Conservation (phyloP, 805 yeast species). For the Millerago galiae region DNA sequence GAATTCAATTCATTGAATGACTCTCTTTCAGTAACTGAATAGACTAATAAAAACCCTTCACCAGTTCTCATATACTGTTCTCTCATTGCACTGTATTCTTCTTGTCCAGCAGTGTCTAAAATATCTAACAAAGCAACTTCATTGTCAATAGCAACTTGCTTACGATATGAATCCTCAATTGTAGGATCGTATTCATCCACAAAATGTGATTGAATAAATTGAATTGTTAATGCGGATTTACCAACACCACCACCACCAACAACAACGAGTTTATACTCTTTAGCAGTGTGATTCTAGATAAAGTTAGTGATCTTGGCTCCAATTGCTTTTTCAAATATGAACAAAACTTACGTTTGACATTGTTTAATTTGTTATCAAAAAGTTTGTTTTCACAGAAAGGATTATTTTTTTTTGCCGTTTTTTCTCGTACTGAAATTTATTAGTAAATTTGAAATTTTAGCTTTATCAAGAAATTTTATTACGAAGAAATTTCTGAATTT, state of each 20-base stretch:
- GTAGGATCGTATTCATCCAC: conserved; percentile 99
- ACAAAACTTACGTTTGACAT: no score
- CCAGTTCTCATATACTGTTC: conserved; percentile 97
- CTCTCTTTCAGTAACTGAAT: conserved; percentile 77
- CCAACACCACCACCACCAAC: conserved; percentile 99
- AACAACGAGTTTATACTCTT: conserved; percentile 89
- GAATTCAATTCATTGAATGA: conserved; percentile 80
- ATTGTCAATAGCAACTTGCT: conserved; percentile 78
- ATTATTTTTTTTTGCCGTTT: no score
- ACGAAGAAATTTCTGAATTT: no score
- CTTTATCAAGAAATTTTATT: no score
- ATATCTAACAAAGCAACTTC: conserved; percentile 78
- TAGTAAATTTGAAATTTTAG: no score
- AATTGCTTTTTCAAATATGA: background rate
- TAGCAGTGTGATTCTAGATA: conserved; percentile 30
- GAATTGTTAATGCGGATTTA: conserved; percentile 92
- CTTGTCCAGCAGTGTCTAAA: conserved; percentile 97
- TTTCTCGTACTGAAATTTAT: no score
- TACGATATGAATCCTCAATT: conserved; percentile 87
- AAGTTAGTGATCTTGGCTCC: no score
- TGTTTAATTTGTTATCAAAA: no score
- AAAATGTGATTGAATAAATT: conserved; percentile 88
- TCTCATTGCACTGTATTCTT: conserved; percentile 88
- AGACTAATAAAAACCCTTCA: conserved; percentile 86
- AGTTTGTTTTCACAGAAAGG: no score